phyloP scores from a whole-genome alignment of 768 basidiomycete genomes.

The Galerina sulciceps region DNA sequence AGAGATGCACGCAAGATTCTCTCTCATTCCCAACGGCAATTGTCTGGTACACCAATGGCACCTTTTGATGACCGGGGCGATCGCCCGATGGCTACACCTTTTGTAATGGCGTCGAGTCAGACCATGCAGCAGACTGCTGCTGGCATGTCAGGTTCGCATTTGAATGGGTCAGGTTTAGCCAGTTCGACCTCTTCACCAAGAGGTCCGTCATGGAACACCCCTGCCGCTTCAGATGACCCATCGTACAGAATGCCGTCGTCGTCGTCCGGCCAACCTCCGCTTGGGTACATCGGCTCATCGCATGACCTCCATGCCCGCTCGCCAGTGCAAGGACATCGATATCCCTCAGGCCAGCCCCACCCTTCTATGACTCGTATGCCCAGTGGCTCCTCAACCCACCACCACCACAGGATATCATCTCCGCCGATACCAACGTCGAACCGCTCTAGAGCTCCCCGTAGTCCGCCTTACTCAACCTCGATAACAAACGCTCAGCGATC shows the following conservation, averaged over 20 bases:
- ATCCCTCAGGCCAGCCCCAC: conserved; percentile 20
- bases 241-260: conserved; percentile 35
- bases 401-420: conserved; percentile 24
- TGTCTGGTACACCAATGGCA: conserved; percentile 39
- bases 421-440: conserved; percentile 27
- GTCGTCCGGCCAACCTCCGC: conserved; percentile 32
- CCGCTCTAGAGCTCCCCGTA: conserved; percentile 30
- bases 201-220: conserved; percentile 31
- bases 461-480: conserved; percentile 25
- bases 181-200: conserved; percentile 36
- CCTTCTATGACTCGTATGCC: conserved; percentile 28
- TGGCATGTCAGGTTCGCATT: conserved; percentile 16
- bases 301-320: conserved; percentile 41
- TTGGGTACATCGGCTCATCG: conserved; percentile 30
- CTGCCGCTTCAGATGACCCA: conserved; percentile 29
- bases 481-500: conserved; percentile 22
- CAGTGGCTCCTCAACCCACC: conserved; percentile 29
- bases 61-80: conserved; percentile 52
- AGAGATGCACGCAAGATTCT: conserved; percentile 22
- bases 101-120: conserved; percentile 54
- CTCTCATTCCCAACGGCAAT: conserved; percentile 27
- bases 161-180: conserved; percentile 22
- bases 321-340: conserved; percentile 45
- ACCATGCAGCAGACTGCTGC: conserved; percentile 33
- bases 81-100: conserved; percentile 56